Conservation (phyloP, 352 stramenopile genomes). For the Saprolegnia diclina region DNA sequence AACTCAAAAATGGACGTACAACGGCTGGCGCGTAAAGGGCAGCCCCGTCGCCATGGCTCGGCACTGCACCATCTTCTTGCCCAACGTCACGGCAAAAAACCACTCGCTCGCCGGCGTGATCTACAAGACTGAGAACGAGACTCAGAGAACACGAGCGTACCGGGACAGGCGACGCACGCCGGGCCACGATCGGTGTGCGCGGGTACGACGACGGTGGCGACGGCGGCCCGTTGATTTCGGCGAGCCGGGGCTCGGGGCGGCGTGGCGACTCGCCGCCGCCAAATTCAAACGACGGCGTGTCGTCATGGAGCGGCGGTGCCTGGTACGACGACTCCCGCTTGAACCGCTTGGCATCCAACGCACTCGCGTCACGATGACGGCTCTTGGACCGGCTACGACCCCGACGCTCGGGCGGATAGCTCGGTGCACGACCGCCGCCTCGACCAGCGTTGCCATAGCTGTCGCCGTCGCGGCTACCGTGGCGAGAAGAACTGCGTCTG, state of each 20-base stretch:
- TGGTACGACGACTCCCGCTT: no score
- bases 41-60: slow-evolving; percentile 35
- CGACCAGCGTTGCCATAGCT: no score
- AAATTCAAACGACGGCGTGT: slow-evolving; percentile 12
- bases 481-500: not conserved
- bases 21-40: slow-evolving; percentile 26
- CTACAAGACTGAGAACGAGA: not conserved
- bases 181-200: not conserved
- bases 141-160: not conserved
- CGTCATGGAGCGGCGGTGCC: not conserved
- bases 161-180: not conserved
- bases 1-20: slow-evolving; percentile 23
- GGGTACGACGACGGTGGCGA: not conserved
- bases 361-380: not conserved
- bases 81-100: not conserved
- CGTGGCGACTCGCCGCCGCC: slow-evolving; percentile 1
- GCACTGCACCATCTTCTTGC: slow-evolving; percentile 28
- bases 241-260: not conserved
- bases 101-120: not conserved
- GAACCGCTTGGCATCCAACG: no score
- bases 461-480: not conserved
- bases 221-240: slow-evolving; percentile 5
- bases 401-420: not conserved
- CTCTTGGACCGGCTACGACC: not conserved
- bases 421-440: not conserved